Conservation (phyloP, 1,139 yeast genomes). For the Spencermartinsiella ligniputridi region DNA sequence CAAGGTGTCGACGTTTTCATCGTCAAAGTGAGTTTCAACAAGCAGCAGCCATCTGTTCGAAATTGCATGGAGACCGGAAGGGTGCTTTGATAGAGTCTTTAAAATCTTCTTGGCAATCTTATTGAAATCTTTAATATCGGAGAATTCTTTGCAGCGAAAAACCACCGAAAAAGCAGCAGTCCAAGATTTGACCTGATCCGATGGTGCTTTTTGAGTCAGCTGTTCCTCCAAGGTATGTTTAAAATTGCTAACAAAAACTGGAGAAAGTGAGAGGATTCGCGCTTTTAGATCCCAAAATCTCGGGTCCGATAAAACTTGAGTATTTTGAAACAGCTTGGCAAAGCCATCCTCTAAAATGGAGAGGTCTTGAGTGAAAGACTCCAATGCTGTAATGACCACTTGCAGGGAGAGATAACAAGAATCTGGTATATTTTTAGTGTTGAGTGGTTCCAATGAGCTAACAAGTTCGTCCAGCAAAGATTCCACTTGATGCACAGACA, state of each 20-base stretch:
- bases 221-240: not conserved
- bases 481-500: not conserved
- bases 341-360: not conserved
- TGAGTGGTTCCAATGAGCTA: not conserved
- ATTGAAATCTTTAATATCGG: not conserved
- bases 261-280: not conserved
- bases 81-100: slow-evolving; percentile 4
- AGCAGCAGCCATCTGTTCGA: slow-evolving; percentile 27
- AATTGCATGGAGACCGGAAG: slow-evolving; percentile 14
- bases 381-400: not conserved
- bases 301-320: not conserved
- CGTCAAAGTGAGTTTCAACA: slow-evolving; percentile 17
- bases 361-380: not conserved
- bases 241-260: not conserved
- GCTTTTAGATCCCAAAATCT: not conserved
- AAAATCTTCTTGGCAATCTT: not conserved
- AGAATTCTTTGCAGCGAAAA: slow-evolving; percentile 1
- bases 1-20: slow-evolving; percentile 15
- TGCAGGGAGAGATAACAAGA: not conserved
- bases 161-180: not conserved
- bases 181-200: not conserved
- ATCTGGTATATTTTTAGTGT: not conserved
- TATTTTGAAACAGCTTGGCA: not conserved
- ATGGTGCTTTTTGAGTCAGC: not conserved
- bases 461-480: not conserved